Percentiles rank a stretch among this genome's conserved stretches.
phyloP scores from a whole-genome alignment of 2,329 filamentous ascomycete species.

The Mollisia scopiformis region DNA sequence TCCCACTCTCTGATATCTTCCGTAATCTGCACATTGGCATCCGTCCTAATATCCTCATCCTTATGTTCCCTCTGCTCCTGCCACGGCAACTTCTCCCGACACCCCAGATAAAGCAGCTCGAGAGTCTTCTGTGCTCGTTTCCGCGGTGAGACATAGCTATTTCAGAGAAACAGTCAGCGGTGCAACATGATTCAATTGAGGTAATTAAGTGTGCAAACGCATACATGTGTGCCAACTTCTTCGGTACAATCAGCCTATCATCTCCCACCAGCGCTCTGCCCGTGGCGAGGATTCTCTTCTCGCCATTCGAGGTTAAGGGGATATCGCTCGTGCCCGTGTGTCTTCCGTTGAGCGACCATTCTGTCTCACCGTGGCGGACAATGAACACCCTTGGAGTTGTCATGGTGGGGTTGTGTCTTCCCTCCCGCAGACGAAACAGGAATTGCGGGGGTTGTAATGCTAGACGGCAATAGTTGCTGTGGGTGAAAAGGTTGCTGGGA shows the following conservation, averaged over 20 bases:
- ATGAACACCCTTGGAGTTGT: slow-evolving; percentile 75
- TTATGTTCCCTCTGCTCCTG: slow-evolving; percentile 46
- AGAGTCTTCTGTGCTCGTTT: slow-evolving; percentile 86
- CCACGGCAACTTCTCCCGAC: slow-evolving; percentile 74
- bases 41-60: slow-evolving; percentile 49
- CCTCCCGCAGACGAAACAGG: not conserved
- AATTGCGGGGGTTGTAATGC: not conserved
- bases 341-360: slow-evolving; percentile 86
- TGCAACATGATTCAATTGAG: not conserved
- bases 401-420: slow-evolving; percentile 24
- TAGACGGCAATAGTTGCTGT: not conserved
- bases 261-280: slow-evolving; percentile 82
- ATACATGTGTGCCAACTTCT: slow-evolving; percentile 81
- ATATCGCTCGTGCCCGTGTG: slow-evolving; percentile 90
- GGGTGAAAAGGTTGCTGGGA: not conserved
- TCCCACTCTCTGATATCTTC: slow-evolving; percentile 74
- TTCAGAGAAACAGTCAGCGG: not conserved
- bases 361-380: slow-evolving; percentile 89
- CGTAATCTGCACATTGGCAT: slow-evolving; percentile 67
- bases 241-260: slow-evolving; percentile 83
- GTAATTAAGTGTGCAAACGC: slow-evolving; percentile 29
- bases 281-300: slow-evolving; percentile 75
- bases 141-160: slow-evolving; percentile 82
- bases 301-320: slow-evolving; percentile 79
- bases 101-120: slow-evolving; percentile 79